phyloP scores from a whole-genome alignment of 1,139 yeast genomes.

The Suhomyces bribrorum region DNA sequence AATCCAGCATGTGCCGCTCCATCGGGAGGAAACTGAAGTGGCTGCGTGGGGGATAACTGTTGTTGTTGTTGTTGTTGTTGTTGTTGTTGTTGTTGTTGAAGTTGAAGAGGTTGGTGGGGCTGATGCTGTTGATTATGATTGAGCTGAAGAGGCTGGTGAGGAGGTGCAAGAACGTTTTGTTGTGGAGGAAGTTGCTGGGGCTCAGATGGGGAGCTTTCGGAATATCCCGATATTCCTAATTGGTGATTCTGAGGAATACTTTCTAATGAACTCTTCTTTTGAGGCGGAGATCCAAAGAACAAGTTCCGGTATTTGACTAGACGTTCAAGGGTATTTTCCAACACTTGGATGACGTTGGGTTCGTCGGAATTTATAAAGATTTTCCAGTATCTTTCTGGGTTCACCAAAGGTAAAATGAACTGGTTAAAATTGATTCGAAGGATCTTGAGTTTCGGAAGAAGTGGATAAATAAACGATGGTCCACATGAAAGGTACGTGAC shows the following conservation, averaged over 20 bases:
- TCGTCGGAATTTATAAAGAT: constrained; percentile 49
- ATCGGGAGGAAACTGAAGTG: no score
- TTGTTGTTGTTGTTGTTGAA: neutral
- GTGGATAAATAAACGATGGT: constrained; percentile 57
- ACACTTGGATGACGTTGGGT: constrained; percentile 26
- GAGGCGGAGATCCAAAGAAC: constrained; percentile 17
- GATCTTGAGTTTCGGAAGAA: constrained; percentile 60
- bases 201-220: neutral
- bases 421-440: constrained; percentile 54
- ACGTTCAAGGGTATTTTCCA: constrained; percentile 41
- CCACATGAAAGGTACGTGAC: constrained; percentile 66
- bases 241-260: constrained; percentile 5
- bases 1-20: no score
- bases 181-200: neutral
- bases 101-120: neutral
- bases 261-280: constrained; percentile 3
- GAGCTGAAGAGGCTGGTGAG: neutral
- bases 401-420: constrained; percentile 64
- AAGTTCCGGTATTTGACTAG: constrained; percentile 52
- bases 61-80: neutral
- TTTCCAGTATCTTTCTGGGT: constrained; percentile 75
- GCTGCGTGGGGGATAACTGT: no score
- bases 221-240: constrained; percentile 3
- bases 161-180: no score
- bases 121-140: neutral